A percentile compares a stretch with the other conserved stretches of the same genome.
phyloP scores from a whole-genome alignment of 768 basidiomycete species.

The Strobilomyces confusus region DNA sequence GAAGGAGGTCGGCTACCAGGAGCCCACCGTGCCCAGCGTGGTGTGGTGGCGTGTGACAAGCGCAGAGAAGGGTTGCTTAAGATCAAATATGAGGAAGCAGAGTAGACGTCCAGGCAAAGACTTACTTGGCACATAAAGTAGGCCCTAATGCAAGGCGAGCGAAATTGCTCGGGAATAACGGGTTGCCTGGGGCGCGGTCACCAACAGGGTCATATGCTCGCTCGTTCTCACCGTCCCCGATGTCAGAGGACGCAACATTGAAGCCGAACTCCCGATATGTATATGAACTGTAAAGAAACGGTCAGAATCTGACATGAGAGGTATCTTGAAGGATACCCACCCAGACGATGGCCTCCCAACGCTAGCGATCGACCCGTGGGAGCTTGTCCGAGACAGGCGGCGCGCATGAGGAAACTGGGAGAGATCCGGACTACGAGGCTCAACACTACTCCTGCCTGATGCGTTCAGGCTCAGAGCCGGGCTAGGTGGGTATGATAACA shows the following conservation, averaged over 20 bases:
- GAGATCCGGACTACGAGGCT: constrained; percentile 26
- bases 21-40: constrained; percentile 26
- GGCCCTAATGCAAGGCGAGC: constrained; percentile 62
- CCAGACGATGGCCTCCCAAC: constrained; percentile 25
- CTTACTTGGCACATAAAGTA: constrained; percentile 55
- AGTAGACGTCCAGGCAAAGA: background rate
- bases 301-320: background rate
- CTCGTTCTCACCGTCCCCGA: constrained; percentile 27
- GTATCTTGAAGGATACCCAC: constrained; percentile 8
- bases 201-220: constrained; percentile 46
- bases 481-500: constrained; percentile 22
- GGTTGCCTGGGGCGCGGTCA: constrained; percentile 68
- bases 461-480: constrained; percentile 13
- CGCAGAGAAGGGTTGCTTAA: constrained; percentile 27
- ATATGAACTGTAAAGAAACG: constrained; percentile 9
- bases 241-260: constrained; percentile 16
- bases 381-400: constrained; percentile 23
- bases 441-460: constrained; percentile 22
- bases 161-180: constrained; percentile 81
- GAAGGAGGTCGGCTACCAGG: constrained; percentile 31
- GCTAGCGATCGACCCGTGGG: constrained; percentile 25
- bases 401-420: constrained; percentile 15
- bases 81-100: background rate
- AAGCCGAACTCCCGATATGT: constrained; percentile 13
- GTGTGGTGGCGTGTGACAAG: constrained; percentile 6